phyloP scores from a whole-genome alignment of 169 alveolate species.

The Plasmodium reichenowi region DNA sequence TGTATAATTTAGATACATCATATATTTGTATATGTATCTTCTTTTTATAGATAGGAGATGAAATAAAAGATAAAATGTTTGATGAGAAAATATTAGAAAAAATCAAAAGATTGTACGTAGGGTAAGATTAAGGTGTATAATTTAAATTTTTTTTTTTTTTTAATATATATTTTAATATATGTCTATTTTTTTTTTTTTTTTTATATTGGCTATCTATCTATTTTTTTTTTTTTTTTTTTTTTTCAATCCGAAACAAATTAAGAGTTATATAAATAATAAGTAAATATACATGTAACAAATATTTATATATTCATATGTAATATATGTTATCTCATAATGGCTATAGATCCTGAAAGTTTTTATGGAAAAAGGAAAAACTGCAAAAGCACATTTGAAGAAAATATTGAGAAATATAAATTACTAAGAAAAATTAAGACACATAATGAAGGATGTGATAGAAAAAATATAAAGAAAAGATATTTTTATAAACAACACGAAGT shows the following conservation, averaged over 20 bases:
- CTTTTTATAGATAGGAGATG: constrained; percentile 55
- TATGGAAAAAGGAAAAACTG: constrained; percentile 57
- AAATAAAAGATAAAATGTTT: constrained; percentile 51
- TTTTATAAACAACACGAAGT: constrained; percentile 75
- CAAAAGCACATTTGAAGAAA: constrained; percentile 16
- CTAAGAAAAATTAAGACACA: constrained; percentile 31
- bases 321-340: constrained; percentile 25
- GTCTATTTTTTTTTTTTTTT: background rate
- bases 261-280: too few relatives aligned
- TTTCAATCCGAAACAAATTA: too few relatives aligned
- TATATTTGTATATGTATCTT: background rate
- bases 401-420: constrained; percentile 43
- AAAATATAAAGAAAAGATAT: constrained; percentile 15
- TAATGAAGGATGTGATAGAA: background rate
- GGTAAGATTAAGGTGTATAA: background rate
- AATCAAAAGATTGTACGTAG: constrained; percentile 17
- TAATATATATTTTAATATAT: background rate
- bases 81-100: constrained; percentile 64
- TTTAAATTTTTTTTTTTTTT: background rate
- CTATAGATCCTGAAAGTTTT: constrained; percentile 39
- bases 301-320: too few relatives aligned
- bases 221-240: too few relatives aligned
- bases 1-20: background rate
- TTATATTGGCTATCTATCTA: too few relatives aligned
- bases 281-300: too few relatives aligned